phyloP scores from a whole-genome alignment of 345 rosid species.

The Adansonia digitata region DNA sequence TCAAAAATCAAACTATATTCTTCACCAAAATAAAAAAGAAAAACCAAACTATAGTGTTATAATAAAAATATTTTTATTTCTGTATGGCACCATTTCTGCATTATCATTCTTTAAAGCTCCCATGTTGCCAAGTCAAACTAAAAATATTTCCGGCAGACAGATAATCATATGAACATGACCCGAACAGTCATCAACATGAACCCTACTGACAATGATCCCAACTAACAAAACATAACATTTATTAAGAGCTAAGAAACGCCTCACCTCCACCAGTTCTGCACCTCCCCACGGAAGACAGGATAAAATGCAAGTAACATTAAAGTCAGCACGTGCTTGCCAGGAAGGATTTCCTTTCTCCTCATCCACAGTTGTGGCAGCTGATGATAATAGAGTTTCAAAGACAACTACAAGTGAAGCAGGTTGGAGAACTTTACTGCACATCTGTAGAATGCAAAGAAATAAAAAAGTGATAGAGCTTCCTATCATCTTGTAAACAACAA shows the following conservation, averaged over 20 bases:
- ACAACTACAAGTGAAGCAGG: conserved; percentile 81
- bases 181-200: not conserved
- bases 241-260: conserved; percentile 9
- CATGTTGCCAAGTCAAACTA: not conserved
- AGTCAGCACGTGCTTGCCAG: conserved; percentile 96
- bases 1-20: not conserved
- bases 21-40: not conserved
- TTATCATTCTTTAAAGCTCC: not conserved
- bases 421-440: conserved; percentile 95
- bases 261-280: conserved; percentile 90
- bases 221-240: conserved; percentile 5
- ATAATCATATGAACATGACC: not conserved
- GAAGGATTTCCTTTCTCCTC: conserved; percentile 98
- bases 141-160: not conserved
- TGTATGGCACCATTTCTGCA: not conserved
- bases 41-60: no score
- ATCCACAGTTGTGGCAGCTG: conserved; percentile 93
- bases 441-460: conserved; percentile 32
- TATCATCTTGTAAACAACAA: not conserved
- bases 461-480: not conserved
- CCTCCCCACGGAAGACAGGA: conserved; percentile 99
- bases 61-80: not conserved
- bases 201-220: conserved; percentile 7
- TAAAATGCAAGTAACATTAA: conserved; percentile 81
- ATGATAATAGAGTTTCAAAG: conserved; percentile 82